Base-by-base conservation (phyloP, 2,329 filamentous ascomycete species). In the Fusarium anthophilum region DNA sequence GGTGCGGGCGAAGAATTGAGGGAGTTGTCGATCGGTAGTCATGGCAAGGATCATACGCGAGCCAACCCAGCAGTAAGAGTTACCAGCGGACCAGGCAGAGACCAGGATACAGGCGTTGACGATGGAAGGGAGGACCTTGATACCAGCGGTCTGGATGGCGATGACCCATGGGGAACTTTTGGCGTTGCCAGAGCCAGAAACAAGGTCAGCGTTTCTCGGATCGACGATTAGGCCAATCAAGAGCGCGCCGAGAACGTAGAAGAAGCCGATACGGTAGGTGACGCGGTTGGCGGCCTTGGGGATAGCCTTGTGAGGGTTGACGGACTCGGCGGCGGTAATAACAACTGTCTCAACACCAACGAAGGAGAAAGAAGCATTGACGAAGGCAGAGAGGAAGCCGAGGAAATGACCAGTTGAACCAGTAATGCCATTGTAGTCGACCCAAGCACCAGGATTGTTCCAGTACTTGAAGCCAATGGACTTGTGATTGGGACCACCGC, bases 1-100 rank as follows among this genome's bases (percentile, higher is more conserved):
- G 32, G 91, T 93, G 11, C 80, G 84, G 39, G 86, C 84, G 82
- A 93, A 92, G 69, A 90, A 81, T 13, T 79, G 81, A 1, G 92
- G 92, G 0, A 92, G 92, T 56, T 93, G 91, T 20, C 90, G 89
- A 63, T 88, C 90, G 14, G 91, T 85, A 0, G 92, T 87, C 79
- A 95, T 88, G 66, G 90, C 91, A 78, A 93, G 91, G 14, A 95
- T 84, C 26, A 94, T 90, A 78, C 93, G 90, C 47, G 90, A 91
- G 57, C 91, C 91, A 2, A 78, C 76, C 74, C 76, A 78, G 35
- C 74, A 84, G 83, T 89, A 90, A 0, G 88, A 88, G 77, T 90
- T 91, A 32, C 87, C 88, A 12, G 89, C 89, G 3, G 88, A 90
- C 86, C 88, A 90, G 5, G 91, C 91, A 11, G 90, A 92, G 8